phyloP scores from a whole-genome alignment of 2,329 filamentous ascomycete genomes.

The Chaetomium olivaceum region DNA sequence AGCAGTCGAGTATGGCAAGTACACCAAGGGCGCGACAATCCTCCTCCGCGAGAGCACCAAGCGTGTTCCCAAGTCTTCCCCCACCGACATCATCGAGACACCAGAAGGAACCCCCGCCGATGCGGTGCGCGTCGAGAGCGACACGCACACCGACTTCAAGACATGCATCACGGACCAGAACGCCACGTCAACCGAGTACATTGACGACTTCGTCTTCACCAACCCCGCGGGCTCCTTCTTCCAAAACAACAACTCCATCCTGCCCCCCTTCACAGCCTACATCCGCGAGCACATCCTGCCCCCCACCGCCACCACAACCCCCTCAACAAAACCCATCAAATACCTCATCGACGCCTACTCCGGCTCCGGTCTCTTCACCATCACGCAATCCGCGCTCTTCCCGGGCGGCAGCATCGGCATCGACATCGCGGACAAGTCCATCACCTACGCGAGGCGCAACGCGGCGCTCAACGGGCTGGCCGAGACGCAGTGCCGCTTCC shows the following conservation, averaged over 20 bases:
- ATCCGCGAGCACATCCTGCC: slow-evolving; percentile 78
- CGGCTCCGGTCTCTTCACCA: slow-evolving; percentile 94
- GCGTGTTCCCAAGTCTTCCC: slow-evolving; percentile 57
- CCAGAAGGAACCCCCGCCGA: slow-evolving; percentile 41
- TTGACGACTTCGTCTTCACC: slow-evolving; percentile 80
- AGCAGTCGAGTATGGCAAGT: slow-evolving; percentile 66
- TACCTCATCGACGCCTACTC: slow-evolving; percentile 98
- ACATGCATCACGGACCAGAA: slow-evolving; percentile 87
- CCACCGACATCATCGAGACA: slow-evolving; percentile 36
- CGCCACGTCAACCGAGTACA: slow-evolving; percentile 80
- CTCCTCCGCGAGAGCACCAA: slow-evolving; percentile 83
- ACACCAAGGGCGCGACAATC: slow-evolving; percentile 81
- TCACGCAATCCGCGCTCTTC: slow-evolving; percentile 85
- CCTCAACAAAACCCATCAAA: slow-evolving; percentile 56
- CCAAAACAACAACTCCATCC: slow-evolving; percentile 99
- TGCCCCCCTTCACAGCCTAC: slow-evolving; percentile 81
- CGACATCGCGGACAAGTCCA: slow-evolving; percentile 80
- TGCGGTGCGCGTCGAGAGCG: slow-evolving; percentile 54
- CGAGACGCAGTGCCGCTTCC: slow-evolving; percentile 71
- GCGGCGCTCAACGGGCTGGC: slow-evolving; percentile 73
- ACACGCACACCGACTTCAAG: slow-evolving; percentile 72
- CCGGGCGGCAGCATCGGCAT: slow-evolving; percentile 81
- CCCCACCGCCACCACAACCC: slow-evolving; percentile 40
- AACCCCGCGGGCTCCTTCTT: slow-evolving; percentile 96
- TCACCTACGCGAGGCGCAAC: slow-evolving; percentile 76